Evolutionary conservation across 2,329 filamentous ascomycete genomes (phyloP), one percentile per base, ranked within the genome.

Genomic region (Hymenoscyphus repandus): DNA sequence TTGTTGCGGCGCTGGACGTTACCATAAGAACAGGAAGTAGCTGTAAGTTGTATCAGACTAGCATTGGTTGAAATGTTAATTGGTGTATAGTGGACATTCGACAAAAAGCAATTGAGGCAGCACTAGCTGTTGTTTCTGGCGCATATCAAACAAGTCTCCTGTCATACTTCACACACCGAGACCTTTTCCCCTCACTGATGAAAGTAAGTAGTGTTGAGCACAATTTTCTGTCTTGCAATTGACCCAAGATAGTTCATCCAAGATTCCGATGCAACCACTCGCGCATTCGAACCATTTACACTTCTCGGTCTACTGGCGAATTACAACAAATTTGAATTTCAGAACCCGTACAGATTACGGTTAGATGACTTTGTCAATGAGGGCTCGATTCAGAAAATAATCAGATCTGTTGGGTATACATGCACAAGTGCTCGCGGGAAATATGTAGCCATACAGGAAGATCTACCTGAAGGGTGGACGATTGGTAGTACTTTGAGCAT

Each of bases 311-410:
- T 97, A 3, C 74, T 99, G 47, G 88, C 89, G 58, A 99, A 97
- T 71, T 97, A 97, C 77, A 97, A 99, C 78, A 99, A 97, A 69
- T 99, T 99, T 64, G 93, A 99, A 69, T 92, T 95, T 51, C 91
- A 96, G 66, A 99, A 99, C 61, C 92, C 92, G 0, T 99, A 99
- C 63, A 86, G 93, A 62, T 74, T 95, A 56, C 87, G 92, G 27
- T 78, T 99, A 13, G 90, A 92, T 62, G 91, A 97, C 68, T 97
- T 97, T 69, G 90, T 96, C 62, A 96, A 99, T 65, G 91, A 97
- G 64, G 74, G 78, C 0, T 86, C 87, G 2, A 96, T 97, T 62
- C 80, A 85, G 53, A 89, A 88, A 63, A 88, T 96, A 56, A 82
- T 95, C 40, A 75, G 75, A 45, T 86, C 86, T 51, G 80, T 96